phyloP scores from a whole-genome alignment of 345 rosid genomes.

The Melaleuca alternifolia region DNA sequence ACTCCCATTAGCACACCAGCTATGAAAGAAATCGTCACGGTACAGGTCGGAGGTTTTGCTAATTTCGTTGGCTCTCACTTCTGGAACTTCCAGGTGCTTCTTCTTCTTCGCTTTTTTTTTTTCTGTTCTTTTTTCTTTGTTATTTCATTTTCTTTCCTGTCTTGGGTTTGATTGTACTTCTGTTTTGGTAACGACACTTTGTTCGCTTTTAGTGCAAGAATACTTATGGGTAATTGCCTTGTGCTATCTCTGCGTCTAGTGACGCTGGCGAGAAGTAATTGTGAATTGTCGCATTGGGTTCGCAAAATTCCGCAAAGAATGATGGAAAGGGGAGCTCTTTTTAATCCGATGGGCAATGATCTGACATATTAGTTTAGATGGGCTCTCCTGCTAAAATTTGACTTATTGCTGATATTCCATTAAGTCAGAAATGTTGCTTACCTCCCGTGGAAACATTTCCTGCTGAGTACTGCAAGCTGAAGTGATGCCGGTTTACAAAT shows the following conservation, averaged over 20 bases:
- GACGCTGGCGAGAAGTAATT: neutral
- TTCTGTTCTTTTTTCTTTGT: too few species aligned
- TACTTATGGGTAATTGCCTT: neutral
- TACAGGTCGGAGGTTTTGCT: conserved; percentile 82
- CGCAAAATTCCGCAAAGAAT: neutral
- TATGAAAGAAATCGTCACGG: conserved; percentile 81
- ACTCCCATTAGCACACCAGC: neutral
- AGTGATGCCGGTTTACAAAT: neutral
- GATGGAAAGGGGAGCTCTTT: neutral
- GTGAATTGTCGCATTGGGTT: neutral
- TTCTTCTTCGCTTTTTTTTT: neutral
- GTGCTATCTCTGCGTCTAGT: neutral
- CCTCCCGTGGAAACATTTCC: neutral
- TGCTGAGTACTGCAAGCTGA: neutral
- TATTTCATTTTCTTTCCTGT: neutral
- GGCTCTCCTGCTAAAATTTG: neutral
- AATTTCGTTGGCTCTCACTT: conserved; percentile 95
- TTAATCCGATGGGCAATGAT: neutral
- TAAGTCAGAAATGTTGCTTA: neutral
- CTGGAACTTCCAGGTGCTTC: conserved; percentile 89
- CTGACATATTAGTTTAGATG: neutral
- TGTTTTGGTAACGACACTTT: neutral
- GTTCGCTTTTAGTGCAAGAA: neutral
- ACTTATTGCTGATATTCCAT: neutral
- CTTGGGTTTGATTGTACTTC: neutral